Evolutionary conservation across 2,329 filamentous ascomycete species (phyloP), one percentile per base, ranked within the genome.

Genomic region (Cryphonectria nitschkei): DNA sequence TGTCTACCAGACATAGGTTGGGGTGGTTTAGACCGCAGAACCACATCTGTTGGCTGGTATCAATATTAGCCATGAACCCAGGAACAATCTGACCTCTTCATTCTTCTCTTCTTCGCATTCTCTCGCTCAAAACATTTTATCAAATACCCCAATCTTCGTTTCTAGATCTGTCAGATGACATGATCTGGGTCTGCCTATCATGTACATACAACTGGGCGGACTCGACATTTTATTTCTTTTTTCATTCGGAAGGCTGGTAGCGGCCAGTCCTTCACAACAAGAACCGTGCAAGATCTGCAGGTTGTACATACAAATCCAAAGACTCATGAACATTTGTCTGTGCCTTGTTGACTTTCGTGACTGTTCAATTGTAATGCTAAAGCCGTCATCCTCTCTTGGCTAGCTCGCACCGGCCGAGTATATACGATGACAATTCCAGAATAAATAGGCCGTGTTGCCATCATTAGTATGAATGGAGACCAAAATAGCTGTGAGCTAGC

Each of bases 1-100:
- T 7, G 74, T 75, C 50, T 72, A 72, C 11, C 11, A 37, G 22
- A 54, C 70, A 5, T 72, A 68, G 34, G 50, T 22, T 22, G 14
- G 29, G 13, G 9, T 2, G 7, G 29, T 39, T 13, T 0, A 26
- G 9, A 4, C 37, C 3, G 26, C 22, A 39, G 26, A 13, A 13
- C 2, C 26, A 26, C 26, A 39, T 19, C 11, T 41, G 32, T 14
- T 37, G 32, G 58, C 34, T 46, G 14, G 26, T 22, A 19, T 46
- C 29, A 3, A 41, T 22, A 19, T 64, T 32, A 9, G 60, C 41
- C 63, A 50, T 34, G 29, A n/a, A 2, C 11, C 6, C 22, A n/a
- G 39, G 29, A 32, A 9, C 46, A 56, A n/a, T 58, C 22, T 13
- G 16, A 16, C 29, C 41, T 26, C 56, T 16, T 32, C 8, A 4